These are phyloP conservation scores for Astragalus membranaceus DNA, from an alignment of 306 rosid genomes.

Conservation along the genomic window DNA sequence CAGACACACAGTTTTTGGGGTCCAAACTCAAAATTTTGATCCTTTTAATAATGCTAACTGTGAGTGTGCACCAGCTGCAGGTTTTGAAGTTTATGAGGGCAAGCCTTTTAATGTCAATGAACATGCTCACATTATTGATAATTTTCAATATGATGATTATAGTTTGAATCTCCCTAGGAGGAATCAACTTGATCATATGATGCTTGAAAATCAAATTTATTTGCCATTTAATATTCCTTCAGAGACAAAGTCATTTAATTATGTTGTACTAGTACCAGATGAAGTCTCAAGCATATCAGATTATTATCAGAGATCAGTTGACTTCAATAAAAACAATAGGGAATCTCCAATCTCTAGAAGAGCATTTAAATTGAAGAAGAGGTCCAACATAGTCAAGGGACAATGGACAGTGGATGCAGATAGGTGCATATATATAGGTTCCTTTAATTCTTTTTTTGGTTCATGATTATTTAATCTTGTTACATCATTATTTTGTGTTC, in stretches of 20 bases:
- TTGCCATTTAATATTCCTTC: no score
- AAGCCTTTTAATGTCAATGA: constrained; percentile 32
- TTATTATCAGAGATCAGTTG: constrained; percentile 30
- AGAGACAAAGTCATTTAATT: no score
- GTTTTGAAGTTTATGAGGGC: constrained; percentile 32
- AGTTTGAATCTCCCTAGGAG: constrained; percentile 33
- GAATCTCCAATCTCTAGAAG: constrained; percentile 31
- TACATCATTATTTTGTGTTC: not conserved
- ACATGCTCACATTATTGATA: constrained; percentile 46
- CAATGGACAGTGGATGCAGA: constrained; percentile 92
- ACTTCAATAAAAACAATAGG: constrained; percentile 28
- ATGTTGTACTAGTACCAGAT: constrained; percentile 54
- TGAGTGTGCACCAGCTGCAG: constrained; percentile 26
- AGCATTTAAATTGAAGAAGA: constrained; percentile 45
- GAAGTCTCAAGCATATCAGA: constrained; percentile 60
- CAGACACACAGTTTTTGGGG: constrained; percentile 33
- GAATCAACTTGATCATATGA: constrained; percentile 27
- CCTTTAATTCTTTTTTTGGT: not conserved
- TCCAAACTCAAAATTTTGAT: constrained; percentile 35
- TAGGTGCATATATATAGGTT: constrained; percentile 36
- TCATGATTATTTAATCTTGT: not conserved
- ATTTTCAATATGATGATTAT: constrained; percentile 40
- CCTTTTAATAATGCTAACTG: constrained; percentile 27
- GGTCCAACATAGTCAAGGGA: constrained; percentile 63
- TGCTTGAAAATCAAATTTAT: constrained; percentile 30